Evolutionary conservation across 2,329 filamentous ascomycete species (phyloP), one percentile per base, ranked within the genome.

Genomic region (Setomelanomma holmii): DNA sequence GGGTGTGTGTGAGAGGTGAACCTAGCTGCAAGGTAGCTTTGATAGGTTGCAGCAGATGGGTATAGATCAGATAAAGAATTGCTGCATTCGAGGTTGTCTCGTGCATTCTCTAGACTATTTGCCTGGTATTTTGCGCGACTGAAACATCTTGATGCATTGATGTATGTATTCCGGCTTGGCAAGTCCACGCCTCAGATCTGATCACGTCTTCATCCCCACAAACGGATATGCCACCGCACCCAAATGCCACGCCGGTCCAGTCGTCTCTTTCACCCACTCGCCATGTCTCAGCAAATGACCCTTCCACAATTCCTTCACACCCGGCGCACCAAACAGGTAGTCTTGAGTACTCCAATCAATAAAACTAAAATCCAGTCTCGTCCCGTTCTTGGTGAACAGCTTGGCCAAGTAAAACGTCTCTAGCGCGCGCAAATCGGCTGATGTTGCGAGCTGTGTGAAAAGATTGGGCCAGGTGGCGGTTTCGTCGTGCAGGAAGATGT

Each of bases 171-270:
- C 19, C 14, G 2, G 19, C 11, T 14, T n/a, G 8, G 34, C n/a
- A n/a, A n/a, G 19, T 11, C 2, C 2, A 17, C n/a, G 8, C 10
- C 7, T 36, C 34, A 3, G 19, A 14, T n/a, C 34, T n/a, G n/a
- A 30, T 40, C 19, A 40, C 8, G 36, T 40, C 17, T 19, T 40
- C 36, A 40, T 40, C 36, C 36, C 36, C 19, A 40, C 19, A 21
- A 67, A 68, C 11, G 65, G 65, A 56, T 68, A 68, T 10, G 58
- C 46, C 36, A 61, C 51, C 19, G 53, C 49, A 12, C 56, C 58
- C 14, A 64, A 38, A 54, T 58, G 56, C 61, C 58, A 67, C 21
- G 53, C 51, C 19, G 58, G 55, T 2, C 55, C 58, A 45, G 52
- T 46, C 6, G 47, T 52, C 39, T 35, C 24, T 3, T 44, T 23